Percentiles rank a stretch among this genome's conserved stretches.
phyloP scores from a whole-genome alignment of 192 early-diverging fungal species.

The Tieghemiomyces parasiticus region DNA sequence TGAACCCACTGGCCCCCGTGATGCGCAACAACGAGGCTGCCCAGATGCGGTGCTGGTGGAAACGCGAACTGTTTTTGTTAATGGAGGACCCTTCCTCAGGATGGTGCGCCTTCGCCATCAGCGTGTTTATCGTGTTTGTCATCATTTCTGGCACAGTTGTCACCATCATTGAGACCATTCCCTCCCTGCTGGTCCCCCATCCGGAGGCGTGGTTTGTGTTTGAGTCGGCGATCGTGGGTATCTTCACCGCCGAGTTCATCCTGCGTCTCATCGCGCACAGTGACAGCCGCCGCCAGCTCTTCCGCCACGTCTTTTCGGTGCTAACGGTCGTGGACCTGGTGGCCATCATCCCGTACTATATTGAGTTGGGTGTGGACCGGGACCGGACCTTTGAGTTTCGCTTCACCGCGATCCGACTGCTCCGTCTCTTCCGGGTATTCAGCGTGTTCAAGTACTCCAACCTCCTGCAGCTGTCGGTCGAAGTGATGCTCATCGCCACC shows the following conservation, averaged over 20 bases:
- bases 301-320: constrained; percentile 21
- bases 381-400: constrained; percentile 67
- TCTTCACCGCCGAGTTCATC: constrained; percentile 62
- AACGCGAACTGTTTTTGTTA: constrained; percentile 48
- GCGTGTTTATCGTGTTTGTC: constrained; percentile 54
- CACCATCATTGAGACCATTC: constrained; percentile 69
- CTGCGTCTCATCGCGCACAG: constrained; percentile 55
- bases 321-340: constrained; percentile 56
- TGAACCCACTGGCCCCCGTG: neutral
- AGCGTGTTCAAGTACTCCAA: constrained; percentile 71
- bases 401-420: constrained; percentile 65
- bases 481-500: constrained; percentile 68
- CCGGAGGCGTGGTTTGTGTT: constrained; percentile 40
- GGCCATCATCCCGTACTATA: constrained; percentile 65
- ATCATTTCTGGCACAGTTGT: constrained; percentile 59
- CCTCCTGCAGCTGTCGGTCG: constrained; percentile 65
- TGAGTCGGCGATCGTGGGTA: constrained; percentile 49
- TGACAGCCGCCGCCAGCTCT: constrained; percentile 44
- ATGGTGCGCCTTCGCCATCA: constrained; percentile 48
- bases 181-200: constrained; percentile 38
- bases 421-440: constrained; percentile 62
- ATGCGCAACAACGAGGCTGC: constrained; percentile 1
- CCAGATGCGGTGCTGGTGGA: constrained; percentile 27
- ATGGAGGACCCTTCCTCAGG: constrained; percentile 69
- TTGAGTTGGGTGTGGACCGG: constrained; percentile 46